Conservation (phyloP, 345 rosid genomes). For the Rhodomyrtus tomentosa region DNA sequence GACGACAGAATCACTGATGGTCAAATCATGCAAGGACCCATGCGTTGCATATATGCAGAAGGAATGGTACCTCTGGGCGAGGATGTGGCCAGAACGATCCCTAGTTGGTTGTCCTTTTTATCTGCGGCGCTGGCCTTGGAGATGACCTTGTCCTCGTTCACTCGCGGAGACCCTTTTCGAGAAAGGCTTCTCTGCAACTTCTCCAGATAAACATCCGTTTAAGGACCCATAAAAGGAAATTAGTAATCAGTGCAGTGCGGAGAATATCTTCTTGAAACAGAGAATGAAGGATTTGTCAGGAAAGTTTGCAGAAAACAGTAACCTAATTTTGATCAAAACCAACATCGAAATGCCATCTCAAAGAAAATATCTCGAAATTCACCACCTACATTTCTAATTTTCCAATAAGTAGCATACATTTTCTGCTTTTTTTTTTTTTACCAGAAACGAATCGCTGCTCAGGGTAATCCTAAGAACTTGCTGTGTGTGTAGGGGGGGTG, state of each 20-base stretch:
- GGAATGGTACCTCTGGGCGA: conserved; percentile 25
- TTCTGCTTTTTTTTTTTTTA: not conserved
- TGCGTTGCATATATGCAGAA: not conserved
- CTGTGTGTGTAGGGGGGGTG: not conserved
- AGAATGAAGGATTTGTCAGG: not conserved
- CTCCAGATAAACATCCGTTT: not conserved
- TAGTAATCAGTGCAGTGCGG: not conserved
- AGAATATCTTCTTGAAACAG: not conserved
- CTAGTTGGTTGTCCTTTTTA: conserved; percentile 25
- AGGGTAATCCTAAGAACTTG: not conserved
- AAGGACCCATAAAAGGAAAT: not conserved
- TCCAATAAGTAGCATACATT: not conserved
- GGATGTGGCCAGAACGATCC: conserved; percentile 20
- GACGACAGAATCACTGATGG: not conserved
- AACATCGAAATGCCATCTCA: not conserved
- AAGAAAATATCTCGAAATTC: not conserved
- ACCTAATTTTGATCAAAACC: not conserved
- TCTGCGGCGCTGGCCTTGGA: conserved; percentile 18
- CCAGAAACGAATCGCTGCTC: not conserved
- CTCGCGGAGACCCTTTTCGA: conserved; percentile 56
- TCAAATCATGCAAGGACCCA: not conserved
- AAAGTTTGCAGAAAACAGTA: not conserved
- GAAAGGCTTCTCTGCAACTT: conserved; percentile 72
- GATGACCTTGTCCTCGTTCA: conserved; percentile 30
- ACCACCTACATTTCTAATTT: not conserved